phyloP scores from a whole-genome alignment of 768 basidiomycete species.

The Termitomyces heimii region DNA sequence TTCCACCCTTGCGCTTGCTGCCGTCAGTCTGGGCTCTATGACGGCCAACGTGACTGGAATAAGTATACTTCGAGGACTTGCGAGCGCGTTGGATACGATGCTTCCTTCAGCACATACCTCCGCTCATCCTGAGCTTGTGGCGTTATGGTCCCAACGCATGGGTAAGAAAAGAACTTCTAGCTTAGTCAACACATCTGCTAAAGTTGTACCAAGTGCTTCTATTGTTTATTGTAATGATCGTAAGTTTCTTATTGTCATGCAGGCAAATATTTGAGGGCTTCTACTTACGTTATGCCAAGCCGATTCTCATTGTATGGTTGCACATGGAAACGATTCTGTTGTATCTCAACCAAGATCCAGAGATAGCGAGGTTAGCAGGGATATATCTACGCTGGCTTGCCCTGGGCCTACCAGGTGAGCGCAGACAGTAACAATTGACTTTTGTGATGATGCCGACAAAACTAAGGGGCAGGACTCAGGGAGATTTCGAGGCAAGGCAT shows the following conservation, averaged over 20 bases:
- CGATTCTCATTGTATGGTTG: not conserved
- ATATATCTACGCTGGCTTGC: conserved; percentile 3
- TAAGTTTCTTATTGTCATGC: not conserved
- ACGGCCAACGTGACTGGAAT: conserved; percentile 66
- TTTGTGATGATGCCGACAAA: not conserved
- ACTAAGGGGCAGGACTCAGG: conserved; percentile 40
- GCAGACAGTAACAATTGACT: not conserved
- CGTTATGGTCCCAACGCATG: conserved; percentile 87
- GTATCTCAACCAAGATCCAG: conserved; percentile 3
- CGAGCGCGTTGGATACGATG: conserved; percentile 86
- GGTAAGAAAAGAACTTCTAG: conserved; percentile 38
- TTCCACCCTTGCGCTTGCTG: conserved; percentile 83
- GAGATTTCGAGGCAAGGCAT: conserved; percentile 32
- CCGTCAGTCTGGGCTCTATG: conserved; percentile 68
- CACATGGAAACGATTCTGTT: not conserved
- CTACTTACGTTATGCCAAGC: not conserved
- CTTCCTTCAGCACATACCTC: conserved; percentile 97
- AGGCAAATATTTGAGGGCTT: not conserved
- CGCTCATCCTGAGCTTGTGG: conserved; percentile 70
- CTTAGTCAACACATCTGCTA: not conserved
- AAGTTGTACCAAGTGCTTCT: too few species aligned
- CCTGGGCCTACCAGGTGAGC: conserved; percentile 1
- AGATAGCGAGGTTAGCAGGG: not conserved
- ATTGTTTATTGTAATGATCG: not conserved
- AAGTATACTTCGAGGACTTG: conserved; percentile 74